Conservation (phyloP, 1,284 basidiomycete species). For the Ustilago curta region DNA sequence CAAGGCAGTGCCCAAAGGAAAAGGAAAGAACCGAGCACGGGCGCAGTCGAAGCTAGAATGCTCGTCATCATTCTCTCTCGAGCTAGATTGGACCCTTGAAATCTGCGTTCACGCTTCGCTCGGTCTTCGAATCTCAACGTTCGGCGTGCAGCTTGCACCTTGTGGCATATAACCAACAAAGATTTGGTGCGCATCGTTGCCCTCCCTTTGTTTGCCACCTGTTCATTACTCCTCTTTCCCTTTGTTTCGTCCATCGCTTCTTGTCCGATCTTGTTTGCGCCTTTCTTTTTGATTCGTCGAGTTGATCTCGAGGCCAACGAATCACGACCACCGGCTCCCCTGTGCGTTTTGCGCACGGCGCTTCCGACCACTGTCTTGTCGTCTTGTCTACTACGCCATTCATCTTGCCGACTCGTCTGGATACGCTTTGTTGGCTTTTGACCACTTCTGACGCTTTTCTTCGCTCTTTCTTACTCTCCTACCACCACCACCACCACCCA, state of each 20-base stretch:
- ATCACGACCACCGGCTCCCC: no score
- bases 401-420: neutral
- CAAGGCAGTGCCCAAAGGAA: no score
- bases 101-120: no score
- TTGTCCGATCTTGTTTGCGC: conserved; percentile 3
- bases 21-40: no score
- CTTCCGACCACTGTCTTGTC: conserved; percentile 10
- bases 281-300: conserved; percentile 10
- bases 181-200: no score
- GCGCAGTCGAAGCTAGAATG: no score
- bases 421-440: neutral
- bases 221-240: neutral
- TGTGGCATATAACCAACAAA: no score
- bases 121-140: no score
- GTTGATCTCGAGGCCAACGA: conserved; percentile 23
- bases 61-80: no score
- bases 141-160: no score
- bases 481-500: neutral
- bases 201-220: conserved; percentile 5
- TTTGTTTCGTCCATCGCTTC: conserved; percentile 2
- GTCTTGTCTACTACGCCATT: neutral
- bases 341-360: no score
- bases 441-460: conserved; percentile 13
- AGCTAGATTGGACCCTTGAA: no score
- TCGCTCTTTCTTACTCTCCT: conserved; percentile 4